phyloP scores from a whole-genome alignment of 2,329 filamentous ascomycete genomes.

The Cytospora mali region DNA sequence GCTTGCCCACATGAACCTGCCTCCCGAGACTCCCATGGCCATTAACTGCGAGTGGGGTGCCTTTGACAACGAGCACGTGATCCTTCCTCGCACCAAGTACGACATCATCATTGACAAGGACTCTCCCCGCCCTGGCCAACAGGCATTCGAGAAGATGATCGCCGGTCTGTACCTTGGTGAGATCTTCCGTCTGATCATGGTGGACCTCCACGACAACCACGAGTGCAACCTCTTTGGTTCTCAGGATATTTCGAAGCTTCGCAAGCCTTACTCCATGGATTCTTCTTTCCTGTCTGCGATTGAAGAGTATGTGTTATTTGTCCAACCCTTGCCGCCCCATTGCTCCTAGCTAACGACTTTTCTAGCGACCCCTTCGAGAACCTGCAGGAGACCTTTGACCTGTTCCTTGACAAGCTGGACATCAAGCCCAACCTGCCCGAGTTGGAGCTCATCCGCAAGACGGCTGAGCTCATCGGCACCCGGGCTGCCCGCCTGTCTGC shows the following conservation, averaged over 20 bases:
- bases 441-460: slow-evolving; percentile 83
- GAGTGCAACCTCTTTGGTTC: slow-evolving; percentile 76
- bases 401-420: slow-evolving; percentile 76
- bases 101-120: slow-evolving; percentile 87
- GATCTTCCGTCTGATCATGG: slow-evolving; percentile 84
- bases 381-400: slow-evolving; percentile 81
- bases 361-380: slow-evolving; percentile 90
- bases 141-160: slow-evolving; percentile 98
- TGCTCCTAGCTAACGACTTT: slow-evolving; percentile 28
- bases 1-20: slow-evolving; percentile 86
- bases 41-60: slow-evolving; percentile 99
- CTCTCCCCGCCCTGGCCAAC: slow-evolving; percentile 89
- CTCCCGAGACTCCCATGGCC: slow-evolving; percentile 81
- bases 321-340: background rate
- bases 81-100: slow-evolving; percentile 83
- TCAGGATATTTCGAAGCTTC: slow-evolving; percentile 79
- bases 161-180: slow-evolving; percentile 93
- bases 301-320: slow-evolving; percentile 67
- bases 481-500: slow-evolving; percentile 90
- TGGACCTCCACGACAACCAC: slow-evolving; percentile 82
- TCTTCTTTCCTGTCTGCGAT: slow-evolving; percentile 91
- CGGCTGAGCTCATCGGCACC: slow-evolving; percentile 92
- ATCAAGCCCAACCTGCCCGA: slow-evolving; percentile 74
- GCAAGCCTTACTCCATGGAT: slow-evolving; percentile 87
- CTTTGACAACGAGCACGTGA: slow-evolving; percentile 90